Percentiles rank a stretch among this genome's conserved stretches.
phyloP scores from a whole-genome alignment of 495 filamentous ascomycete genomes.

The Aspergillus sclerotioniger region DNA sequence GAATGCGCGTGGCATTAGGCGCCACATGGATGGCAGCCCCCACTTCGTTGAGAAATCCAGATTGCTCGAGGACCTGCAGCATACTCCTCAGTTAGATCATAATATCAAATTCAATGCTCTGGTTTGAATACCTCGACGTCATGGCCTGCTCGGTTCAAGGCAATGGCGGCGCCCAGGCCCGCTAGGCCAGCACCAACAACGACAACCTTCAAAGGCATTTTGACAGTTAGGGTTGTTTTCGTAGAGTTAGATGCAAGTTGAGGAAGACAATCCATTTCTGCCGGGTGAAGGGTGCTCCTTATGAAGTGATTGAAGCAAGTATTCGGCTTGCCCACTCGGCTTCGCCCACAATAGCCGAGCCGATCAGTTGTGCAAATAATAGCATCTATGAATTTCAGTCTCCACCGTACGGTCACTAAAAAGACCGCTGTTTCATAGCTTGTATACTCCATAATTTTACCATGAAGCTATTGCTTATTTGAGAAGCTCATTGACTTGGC shows the following conservation, averaged over 20 bases:
- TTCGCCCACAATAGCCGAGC: background rate
- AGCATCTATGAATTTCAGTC: background rate
- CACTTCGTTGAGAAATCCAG: constrained; percentile 48
- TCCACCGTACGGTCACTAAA: background rate
- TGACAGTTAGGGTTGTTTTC: background rate
- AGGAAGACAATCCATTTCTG: background rate
- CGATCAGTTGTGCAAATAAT: background rate
- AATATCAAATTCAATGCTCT: background rate
- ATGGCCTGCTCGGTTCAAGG: constrained; percentile 52
- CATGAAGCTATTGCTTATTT: too few species aligned
- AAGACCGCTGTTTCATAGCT: too few species aligned
- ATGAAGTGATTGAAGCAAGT: background rate
- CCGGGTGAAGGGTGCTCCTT: background rate
- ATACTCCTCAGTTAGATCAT: background rate
- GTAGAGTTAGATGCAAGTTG: background rate
- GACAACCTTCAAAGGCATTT: constrained; percentile 41
- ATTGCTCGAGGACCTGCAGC: constrained; percentile 51
- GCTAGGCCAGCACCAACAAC: constrained; percentile 57
- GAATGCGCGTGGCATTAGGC: constrained; percentile 48
- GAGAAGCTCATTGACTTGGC: too few species aligned
- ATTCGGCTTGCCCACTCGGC: background rate
- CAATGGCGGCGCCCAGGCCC: constrained; percentile 57
- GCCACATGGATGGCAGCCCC: constrained; percentile 53
- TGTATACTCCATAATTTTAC: too few species aligned
- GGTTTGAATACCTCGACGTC: constrained; percentile 34